phyloP scores from a whole-genome alignment of 495 filamentous ascomycete species.

The Xylaria grammica region DNA sequence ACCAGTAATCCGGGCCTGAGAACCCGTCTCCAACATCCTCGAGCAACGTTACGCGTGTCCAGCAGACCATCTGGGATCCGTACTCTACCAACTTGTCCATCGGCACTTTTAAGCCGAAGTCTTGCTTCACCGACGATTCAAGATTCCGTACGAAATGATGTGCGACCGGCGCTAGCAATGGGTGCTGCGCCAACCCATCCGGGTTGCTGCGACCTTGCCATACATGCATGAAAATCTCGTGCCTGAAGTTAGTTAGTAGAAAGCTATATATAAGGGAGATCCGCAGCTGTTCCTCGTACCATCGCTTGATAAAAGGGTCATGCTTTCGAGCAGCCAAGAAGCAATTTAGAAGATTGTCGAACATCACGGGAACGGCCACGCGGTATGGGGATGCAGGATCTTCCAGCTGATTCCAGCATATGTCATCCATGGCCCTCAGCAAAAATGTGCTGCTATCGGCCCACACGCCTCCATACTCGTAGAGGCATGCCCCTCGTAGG shows the following conservation, averaged over 20 bases:
- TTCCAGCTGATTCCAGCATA: slow-evolving; percentile 39
- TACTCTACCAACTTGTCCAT: slow-evolving; percentile 8
- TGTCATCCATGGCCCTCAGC: slow-evolving; percentile 32
- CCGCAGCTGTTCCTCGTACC: slow-evolving; percentile 9
- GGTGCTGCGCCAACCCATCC: slow-evolving; percentile 24
- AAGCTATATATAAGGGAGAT: background rate
- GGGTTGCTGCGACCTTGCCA: slow-evolving; percentile 30
- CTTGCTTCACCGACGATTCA: background rate
- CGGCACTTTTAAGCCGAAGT: background rate
- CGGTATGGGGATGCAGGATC: slow-evolving; percentile 30
- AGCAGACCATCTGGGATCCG: slow-evolving; percentile 5
- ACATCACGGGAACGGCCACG: slow-evolving; percentile 30
- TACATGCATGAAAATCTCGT: slow-evolving; percentile 32
- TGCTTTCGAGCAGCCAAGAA: slow-evolving; percentile 35
- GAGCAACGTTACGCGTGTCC: background rate
- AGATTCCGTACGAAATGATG: background rate
- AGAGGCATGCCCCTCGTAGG: slow-evolving; percentile 36
- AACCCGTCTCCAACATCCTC: slow-evolving; percentile 5
- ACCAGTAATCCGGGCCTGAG: slow-evolving; percentile 9
- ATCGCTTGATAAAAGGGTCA: slow-evolving; percentile 34
- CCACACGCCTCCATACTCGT: slow-evolving; percentile 33
- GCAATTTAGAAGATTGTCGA: slow-evolving; percentile 28
- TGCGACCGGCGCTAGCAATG: slow-evolving; percentile 19
- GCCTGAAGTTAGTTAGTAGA: slow-evolving; percentile 3
- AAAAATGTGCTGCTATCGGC: slow-evolving; percentile 36